Evolutionary conservation across 1,284 basidiomycete genomes (phyloP), one percentile per base, ranked within the genome.

Genomic region (Malassezia pachydermatis): DNA sequence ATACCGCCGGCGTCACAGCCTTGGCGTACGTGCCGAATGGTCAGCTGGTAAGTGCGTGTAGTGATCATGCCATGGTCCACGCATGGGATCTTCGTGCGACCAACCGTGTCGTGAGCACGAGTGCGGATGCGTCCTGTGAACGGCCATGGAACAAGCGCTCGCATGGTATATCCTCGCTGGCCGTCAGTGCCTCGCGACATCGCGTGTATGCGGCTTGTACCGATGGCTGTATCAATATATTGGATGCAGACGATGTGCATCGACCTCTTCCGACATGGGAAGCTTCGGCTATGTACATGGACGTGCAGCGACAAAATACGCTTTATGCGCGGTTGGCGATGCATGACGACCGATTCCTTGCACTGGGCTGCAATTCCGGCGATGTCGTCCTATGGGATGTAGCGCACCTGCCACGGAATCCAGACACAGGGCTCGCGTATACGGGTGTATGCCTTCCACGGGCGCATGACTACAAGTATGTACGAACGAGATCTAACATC

Each of bases 311-410:
- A 25, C 57, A 55, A 7, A 70, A 70, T 38, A 62, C 65, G 34
- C 57, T 70, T 22, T 70, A 65, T 46, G 64, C 67, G 16, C 57
- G 62, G 1, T 51, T 67, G 55, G 57, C 65, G 16, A 54, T 70
- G 28, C 53, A 59, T 45, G 54, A 69, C 27, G 66, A 67, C 22
- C 52, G 59, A 3, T 60, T 59, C 16, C 53, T 70, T 5, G 68
- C 68, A 9, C 46, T 70, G 3, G 68, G 65, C 0, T 70, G 68
- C 49, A 62, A 65, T 25, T 58, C 58, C 13, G 68, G 68, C 11
- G 52, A 60, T 29, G 48, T 67, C 2, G 58, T 61, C 14, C 41
- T 70, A n/a, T 70, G 67, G 65, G 66, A 70, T 35, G 48, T 57
- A 13, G 20, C 20, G 23, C 48, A 17, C 30, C 35, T 4, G 10